Evolutionary conservation across 768 basidiomycete genomes (phyloP).

Genomic region (Boletellus ananiceps): DNA sequence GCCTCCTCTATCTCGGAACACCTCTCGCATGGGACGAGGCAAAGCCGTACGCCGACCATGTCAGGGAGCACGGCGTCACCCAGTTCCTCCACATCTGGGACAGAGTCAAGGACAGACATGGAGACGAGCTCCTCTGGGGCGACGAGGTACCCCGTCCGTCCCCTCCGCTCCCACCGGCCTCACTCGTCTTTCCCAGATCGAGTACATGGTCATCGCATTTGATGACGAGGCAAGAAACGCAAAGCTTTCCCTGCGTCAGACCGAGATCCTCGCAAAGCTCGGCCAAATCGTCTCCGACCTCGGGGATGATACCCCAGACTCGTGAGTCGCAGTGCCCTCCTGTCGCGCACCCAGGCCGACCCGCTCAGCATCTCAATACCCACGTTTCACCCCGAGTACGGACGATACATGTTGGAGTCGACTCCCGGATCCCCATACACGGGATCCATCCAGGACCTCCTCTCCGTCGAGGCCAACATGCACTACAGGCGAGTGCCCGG

Average conservation of each 20-base stretch:
- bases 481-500: slow-evolving; percentile 62
- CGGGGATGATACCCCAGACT: slow-evolving; percentile 42
- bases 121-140: slow-evolving; percentile 94
- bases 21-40: slow-evolving; percentile 90
- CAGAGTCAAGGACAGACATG: slow-evolving; percentile 81
- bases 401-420: slow-evolving; percentile 97
- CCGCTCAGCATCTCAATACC: slow-evolving; percentile 63
- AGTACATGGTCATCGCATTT: slow-evolving; percentile 92
- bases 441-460: slow-evolving; percentile 77
- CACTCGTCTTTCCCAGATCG: slow-evolving; percentile 53
- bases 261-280: slow-evolving; percentile 85
- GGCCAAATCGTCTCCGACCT: slow-evolving; percentile 64
- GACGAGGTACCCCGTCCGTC: slow-evolving; percentile 68
- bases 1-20: slow-evolving; percentile 87
- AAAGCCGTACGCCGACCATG: slow-evolving; percentile 82
- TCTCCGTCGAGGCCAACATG: slow-evolving; percentile 94
- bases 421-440: slow-evolving; percentile 96
- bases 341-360: neutral
- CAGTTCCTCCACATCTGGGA: slow-evolving; percentile 96
- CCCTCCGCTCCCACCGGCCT: slow-evolving; percentile 7
- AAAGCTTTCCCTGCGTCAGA: slow-evolving; percentile 88
- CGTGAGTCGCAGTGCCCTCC: slow-evolving; percentile 39
- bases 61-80: slow-evolving; percentile 86
- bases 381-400: slow-evolving; percentile 97
- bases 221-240: slow-evolving; percentile 77